Evolutionary conservation across 352 stramenopile genomes (phyloP).

Genomic region (Phytophthora ohioensis): DNA sequence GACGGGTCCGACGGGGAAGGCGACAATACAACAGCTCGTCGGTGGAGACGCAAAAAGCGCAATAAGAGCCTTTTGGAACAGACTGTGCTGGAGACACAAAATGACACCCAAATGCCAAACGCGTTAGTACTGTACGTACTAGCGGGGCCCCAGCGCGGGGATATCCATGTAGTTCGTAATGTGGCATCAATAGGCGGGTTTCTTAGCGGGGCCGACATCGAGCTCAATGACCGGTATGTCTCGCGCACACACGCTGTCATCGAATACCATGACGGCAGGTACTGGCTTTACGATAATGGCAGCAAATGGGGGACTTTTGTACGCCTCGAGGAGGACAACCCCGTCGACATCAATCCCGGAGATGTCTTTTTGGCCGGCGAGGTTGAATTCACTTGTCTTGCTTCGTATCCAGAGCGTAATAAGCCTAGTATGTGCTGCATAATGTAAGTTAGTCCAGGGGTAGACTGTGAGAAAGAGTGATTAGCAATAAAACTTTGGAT

Average conservation of each 20-base stretch:
- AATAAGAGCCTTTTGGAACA: slow-evolving; percentile 76
- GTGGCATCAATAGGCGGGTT: slow-evolving; percentile 62
- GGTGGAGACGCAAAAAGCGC: slow-evolving; percentile 82
- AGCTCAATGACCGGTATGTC: slow-evolving; percentile 76
- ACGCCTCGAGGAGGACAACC: slow-evolving; percentile 76
- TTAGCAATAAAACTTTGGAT: slow-evolving; percentile 12
- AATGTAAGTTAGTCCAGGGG: slow-evolving; percentile 31
- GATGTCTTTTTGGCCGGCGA: slow-evolving; percentile 77
- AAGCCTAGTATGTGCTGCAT: slow-evolving; percentile 67
- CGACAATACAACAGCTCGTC: slow-evolving; percentile 36
- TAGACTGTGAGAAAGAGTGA: slow-evolving; percentile 14
- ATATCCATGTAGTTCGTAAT: slow-evolving; percentile 82
- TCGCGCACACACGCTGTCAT: slow-evolving; percentile 70
- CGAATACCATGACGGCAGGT: slow-evolving; percentile 72
- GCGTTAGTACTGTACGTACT: slow-evolving; percentile 83
- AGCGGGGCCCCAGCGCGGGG: slow-evolving; percentile 74
- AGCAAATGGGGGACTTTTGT: slow-evolving; percentile 82
- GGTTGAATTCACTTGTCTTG: slow-evolving; percentile 82
- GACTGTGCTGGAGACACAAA: slow-evolving; percentile 60
- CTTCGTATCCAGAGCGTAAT: slow-evolving; percentile 65
- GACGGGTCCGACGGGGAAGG: slow-evolving; percentile 20
- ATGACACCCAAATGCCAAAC: slow-evolving; percentile 56
- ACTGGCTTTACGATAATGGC: slow-evolving; percentile 78
- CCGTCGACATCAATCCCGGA: slow-evolving; percentile 67
- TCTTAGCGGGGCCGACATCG: slow-evolving; percentile 68